phyloP scores from a whole-genome alignment of 768 basidiomycete species.

The Boletellus sp. region DNA sequence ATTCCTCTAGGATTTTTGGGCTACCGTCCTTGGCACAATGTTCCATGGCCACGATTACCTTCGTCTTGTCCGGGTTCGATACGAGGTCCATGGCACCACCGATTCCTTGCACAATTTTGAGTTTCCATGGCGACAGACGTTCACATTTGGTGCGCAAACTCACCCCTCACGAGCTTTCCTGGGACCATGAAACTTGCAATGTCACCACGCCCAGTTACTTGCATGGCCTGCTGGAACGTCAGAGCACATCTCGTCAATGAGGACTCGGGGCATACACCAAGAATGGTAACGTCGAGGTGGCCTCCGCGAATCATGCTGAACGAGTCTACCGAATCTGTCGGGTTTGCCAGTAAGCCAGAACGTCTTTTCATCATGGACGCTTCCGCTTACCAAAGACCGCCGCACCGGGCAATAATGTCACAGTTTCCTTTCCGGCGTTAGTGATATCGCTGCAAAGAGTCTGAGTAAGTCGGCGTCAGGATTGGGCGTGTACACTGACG shows the following conservation, averaged over 20 bases:
- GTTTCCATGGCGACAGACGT: conserved; percentile 34
- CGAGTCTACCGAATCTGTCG: conserved; percentile 73
- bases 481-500: conserved; percentile 44
- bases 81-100: conserved; percentile 96
- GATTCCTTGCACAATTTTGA: conserved; percentile 52
- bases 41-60: conserved; percentile 86
- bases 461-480: conserved; percentile 15
- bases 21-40: conserved; percentile 87
- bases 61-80: conserved; percentile 91
- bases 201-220: conserved; percentile 85
- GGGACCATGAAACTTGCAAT: conserved; percentile 98
- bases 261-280: conserved; percentile 66
- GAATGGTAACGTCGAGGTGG: conserved; percentile 87
- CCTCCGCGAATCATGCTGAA: conserved; percentile 97
- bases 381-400: conserved; percentile 75
- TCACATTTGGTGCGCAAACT: neutral
- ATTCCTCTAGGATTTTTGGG: conserved; percentile 79
- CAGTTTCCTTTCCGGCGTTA: conserved; percentile 91
- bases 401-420: conserved; percentile 86
- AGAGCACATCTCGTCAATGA: conserved; percentile 20
- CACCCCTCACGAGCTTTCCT: conserved; percentile 81
- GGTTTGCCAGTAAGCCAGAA: conserved; percentile 20
- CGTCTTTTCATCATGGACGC: conserved; percentile 39
- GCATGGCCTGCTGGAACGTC: conserved; percentile 67
- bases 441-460: conserved; percentile 67